phyloP scores from a whole-genome alignment of 495 filamentous ascomycete species.

The Xylaria venustula region DNA sequence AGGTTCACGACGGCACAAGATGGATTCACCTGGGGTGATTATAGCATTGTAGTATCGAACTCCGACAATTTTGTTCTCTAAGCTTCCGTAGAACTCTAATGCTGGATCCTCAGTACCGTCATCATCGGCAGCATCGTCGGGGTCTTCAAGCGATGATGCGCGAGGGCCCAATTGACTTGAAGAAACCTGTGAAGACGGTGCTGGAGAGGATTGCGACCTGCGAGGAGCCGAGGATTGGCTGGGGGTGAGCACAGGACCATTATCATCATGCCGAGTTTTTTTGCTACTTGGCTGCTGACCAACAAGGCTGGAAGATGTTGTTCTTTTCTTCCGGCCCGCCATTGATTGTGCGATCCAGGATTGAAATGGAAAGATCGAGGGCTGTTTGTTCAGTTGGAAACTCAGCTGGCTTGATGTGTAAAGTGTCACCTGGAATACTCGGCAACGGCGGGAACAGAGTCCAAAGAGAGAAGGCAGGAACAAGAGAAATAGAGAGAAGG shows the following conservation, averaged over 20 bases:
- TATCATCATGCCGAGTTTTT: background rate
- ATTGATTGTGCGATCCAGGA: too few species aligned
- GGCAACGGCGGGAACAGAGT: too few species aligned
- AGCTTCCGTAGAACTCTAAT: constrained; percentile 53
- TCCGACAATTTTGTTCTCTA: constrained; percentile 72
- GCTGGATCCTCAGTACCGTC: background rate
- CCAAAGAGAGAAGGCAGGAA: too few species aligned
- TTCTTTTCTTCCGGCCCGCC: background rate
- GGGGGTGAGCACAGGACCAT: background rate
- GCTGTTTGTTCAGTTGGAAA: too few species aligned
- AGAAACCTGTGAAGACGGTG: background rate
- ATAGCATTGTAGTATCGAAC: constrained; percentile 73
- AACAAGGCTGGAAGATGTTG: background rate
- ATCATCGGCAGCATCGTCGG: background rate
- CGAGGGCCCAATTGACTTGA: constrained; percentile 11
- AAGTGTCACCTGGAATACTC: too few species aligned
- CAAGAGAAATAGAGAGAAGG: background rate
- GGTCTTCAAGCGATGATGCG: background rate
- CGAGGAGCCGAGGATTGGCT: background rate
- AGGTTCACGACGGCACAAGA: constrained; percentile 67
- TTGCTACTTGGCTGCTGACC: background rate
- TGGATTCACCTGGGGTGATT: constrained; percentile 69
- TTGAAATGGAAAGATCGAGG: too few species aligned
- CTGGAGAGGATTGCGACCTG: background rate
- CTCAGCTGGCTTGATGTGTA: too few species aligned